Evolutionary conservation across 2,329 filamentous ascomycete genomes (phyloP).

Genomic region (Neonectria coccinea): DNA sequence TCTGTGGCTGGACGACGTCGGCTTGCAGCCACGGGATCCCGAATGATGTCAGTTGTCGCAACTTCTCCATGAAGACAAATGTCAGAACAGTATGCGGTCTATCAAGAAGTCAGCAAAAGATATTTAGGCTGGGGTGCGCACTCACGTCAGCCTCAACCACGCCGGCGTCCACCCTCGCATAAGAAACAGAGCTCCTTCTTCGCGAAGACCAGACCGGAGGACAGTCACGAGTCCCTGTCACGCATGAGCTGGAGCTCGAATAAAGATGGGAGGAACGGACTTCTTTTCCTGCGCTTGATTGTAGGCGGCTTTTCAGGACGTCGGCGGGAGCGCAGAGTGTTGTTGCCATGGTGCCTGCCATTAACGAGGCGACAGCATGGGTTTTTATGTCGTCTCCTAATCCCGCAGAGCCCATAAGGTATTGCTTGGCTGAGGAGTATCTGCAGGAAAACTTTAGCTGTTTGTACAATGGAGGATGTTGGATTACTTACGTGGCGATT

Average conservation of each 20-base stretch:
- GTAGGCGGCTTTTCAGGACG: conserved; percentile 58
- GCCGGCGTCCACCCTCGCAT: conserved; percentile 62
- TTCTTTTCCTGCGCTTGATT: conserved; percentile 47
- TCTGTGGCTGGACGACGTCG: conserved; percentile 22
- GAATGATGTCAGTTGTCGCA: conserved; percentile 50
- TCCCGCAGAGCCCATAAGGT: conserved; percentile 43
- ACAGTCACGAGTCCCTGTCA: conserved; percentile 50
- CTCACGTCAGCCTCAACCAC: conserved; percentile 58
- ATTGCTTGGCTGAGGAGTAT: conserved; percentile 52
- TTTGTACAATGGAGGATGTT: rapidly evolving
- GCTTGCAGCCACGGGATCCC: conserved; percentile 36
- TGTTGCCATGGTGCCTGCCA: conserved; percentile 59
- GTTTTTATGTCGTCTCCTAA: conserved; percentile 55
- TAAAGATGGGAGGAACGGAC: conserved; percentile 16
- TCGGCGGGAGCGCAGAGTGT: conserved; percentile 60
- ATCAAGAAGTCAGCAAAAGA: rapidly evolving
- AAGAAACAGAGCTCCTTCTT: conserved; percentile 56
- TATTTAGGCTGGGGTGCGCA: background rate
- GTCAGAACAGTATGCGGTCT: conserved; percentile 60
- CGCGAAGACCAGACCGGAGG: conserved; percentile 49
- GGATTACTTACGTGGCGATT: conserved; percentile 54
- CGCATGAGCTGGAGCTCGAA: background rate
- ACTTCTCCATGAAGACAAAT: conserved; percentile 60
- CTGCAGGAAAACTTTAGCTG: conserved; percentile 29
- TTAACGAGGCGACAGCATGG: conserved; percentile 54